phyloP scores from a whole-genome alignment of 768 basidiomycete genomes.

The Leccinellum rugosiceps region DNA sequence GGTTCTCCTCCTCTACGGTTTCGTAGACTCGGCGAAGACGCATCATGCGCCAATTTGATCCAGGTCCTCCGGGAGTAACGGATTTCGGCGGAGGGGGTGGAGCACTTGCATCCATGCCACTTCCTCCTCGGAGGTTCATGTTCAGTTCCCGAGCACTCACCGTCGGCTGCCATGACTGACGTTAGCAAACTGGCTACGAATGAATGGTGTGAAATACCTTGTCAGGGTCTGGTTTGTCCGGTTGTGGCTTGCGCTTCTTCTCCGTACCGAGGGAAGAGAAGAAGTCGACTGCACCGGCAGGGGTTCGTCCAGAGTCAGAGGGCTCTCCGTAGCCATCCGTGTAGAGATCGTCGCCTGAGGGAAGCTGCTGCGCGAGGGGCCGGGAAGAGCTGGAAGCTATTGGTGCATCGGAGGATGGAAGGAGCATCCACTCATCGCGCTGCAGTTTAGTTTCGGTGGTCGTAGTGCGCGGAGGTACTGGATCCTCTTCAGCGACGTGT shows the following conservation, averaged over 20 bases:
- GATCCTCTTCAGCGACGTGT: slow-evolving; percentile 39
- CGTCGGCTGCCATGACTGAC: slow-evolving; percentile 43
- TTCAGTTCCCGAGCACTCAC: slow-evolving; percentile 66
- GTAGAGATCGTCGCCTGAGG: slow-evolving; percentile 45
- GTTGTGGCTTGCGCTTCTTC: slow-evolving; percentile 60
- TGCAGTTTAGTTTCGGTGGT: slow-evolving; percentile 49
- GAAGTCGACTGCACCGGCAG: slow-evolving; percentile 73
- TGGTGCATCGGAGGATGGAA: slow-evolving; percentile 25
- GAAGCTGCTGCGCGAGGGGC: slow-evolving; percentile 28
- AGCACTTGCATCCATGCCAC: slow-evolving; percentile 37
- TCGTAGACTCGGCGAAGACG: slow-evolving; percentile 89
- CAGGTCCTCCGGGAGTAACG: slow-evolving; percentile 80
- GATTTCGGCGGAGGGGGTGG: slow-evolving; percentile 41
- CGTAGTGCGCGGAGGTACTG: slow-evolving; percentile 45
- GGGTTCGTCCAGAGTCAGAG: slow-evolving; percentile 41
- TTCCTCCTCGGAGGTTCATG: slow-evolving; percentile 47
- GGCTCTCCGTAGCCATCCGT: slow-evolving; percentile 66
- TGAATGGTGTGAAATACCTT: slow-evolving; percentile 44
- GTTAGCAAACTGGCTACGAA: slow-evolving; percentile 5
- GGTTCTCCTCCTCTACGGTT: slow-evolving; percentile 80
- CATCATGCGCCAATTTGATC: slow-evolving; percentile 98
- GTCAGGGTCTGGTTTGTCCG: slow-evolving; percentile 64
- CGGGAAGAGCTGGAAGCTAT: slow-evolving; percentile 33
- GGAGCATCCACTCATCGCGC: slow-evolving; percentile 91
- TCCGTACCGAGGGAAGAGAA: slow-evolving; percentile 87